Percentiles rank a stretch among this genome's conserved stretches.
These are phyloP conservation scores for Cladosporium oxysporum DNA, from an alignment of 2,329 filamentous ascomycete species.

Conservation along the genomic window DNA sequence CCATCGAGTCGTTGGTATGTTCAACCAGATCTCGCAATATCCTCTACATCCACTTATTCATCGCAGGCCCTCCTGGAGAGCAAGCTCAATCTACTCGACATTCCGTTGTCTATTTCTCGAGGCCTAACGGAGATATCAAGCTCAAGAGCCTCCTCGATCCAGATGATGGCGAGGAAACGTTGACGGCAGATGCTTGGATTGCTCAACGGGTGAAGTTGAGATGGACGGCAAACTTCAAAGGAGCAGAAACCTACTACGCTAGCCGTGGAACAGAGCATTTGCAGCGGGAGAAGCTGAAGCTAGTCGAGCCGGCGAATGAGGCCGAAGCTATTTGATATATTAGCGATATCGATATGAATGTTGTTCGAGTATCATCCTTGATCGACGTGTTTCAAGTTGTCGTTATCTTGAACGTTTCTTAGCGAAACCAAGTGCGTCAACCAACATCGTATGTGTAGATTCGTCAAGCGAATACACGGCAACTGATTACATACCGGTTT, in stretches of 20 bases:
- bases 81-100: background rate
- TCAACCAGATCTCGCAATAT: background rate
- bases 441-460: background rate
- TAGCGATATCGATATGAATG: background rate
- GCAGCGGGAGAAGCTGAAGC: background rate
- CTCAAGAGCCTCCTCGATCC: background rate
- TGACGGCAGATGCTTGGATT: background rate
- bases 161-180: background rate
- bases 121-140: background rate
- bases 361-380: background rate
- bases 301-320: background rate
- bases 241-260: background rate
- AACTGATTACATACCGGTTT: background rate
- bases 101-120: slow-evolving; percentile 2
- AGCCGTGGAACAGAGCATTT: slow-evolving; percentile 1
- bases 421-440: background rate
- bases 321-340: background rate
- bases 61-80: background rate
- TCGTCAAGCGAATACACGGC: background rate
- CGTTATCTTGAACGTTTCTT: background rate
- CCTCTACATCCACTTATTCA: background rate
- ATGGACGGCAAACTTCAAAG: background rate
- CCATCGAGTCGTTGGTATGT: background rate
- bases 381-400: background rate
- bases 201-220: background rate